Percentiles rank a stretch among this genome's conserved stretches.
These are phyloP conservation scores for Cytospora chrysosperma DNA, from an alignment of 2,329 filamentous ascomycete genomes.

Conservation along the genomic window DNA sequence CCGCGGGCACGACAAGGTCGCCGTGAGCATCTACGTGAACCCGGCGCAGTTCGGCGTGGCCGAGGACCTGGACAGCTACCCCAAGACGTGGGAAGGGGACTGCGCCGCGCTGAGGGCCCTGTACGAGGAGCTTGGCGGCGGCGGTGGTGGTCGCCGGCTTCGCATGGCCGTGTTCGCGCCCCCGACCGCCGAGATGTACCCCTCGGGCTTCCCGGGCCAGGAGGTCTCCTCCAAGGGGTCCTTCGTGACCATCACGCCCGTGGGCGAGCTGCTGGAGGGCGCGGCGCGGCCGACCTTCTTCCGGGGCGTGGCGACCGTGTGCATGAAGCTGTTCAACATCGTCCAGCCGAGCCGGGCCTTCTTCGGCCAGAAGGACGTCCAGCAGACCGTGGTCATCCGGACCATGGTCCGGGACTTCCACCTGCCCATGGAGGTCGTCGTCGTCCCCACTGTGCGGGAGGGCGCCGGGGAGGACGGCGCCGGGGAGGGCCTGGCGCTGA, in stretches of 20 bases:
- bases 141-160: constrained; percentile 46
- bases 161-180: constrained; percentile 76
- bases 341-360: constrained; percentile 76
- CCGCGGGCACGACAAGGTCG: constrained; percentile 79
- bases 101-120: constrained; percentile 64
- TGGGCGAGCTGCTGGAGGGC: constrained; percentile 80
- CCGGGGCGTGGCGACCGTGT: constrained; percentile 91
- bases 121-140: constrained; percentile 63
- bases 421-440: constrained; percentile 69
- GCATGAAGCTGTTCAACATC: constrained; percentile 90
- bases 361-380: constrained; percentile 97
- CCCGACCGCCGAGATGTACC: constrained; percentile 82
- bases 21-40: constrained; percentile 94
- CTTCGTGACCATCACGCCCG: constrained; percentile 87
- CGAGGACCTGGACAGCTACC: constrained; percentile 88
- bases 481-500: constrained; percentile 79
- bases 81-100: constrained; percentile 83
- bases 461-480: constrained; percentile 51
- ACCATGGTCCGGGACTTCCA: constrained; percentile 87
- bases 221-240: constrained; percentile 75
- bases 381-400: constrained; percentile 89
- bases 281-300: constrained; percentile 90
- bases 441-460: constrained; percentile 68
- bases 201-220: constrained; percentile 70
- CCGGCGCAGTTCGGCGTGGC: constrained; percentile 90